Evolutionary conservation across 129 eudicot genomes (phyloP), one percentile per base, ranked within the genome.

Genomic region (Rutidosis leptorrhynchoides): DNA sequence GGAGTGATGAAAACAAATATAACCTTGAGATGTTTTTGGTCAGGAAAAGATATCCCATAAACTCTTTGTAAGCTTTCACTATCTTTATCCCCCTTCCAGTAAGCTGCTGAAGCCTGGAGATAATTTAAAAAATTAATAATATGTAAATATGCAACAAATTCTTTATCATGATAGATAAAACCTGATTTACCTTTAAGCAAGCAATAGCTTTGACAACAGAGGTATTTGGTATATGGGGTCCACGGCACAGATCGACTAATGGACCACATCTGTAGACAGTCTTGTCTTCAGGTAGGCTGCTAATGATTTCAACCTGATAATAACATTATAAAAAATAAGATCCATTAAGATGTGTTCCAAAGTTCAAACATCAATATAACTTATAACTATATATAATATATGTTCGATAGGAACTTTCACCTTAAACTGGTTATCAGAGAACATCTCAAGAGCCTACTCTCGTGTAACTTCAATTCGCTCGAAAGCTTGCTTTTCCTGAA

Each of bases 201-300:
- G 80, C 67, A 74, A 94, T 77, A 48, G 96, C 96, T 76, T 94
- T 94, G 19, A 84, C 96, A 82, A 89, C 89, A 54, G 96, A 81
- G 3, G 96, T 94, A 73, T 89, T 86, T 51, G 96, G 96, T 66
- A 94, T 94, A 77, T 94, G 99, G 6, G 99, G 99, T 15, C 99
- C 99, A 78, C 99, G 96, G 48, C 99, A 94, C 64, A 93, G 63
- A 75, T 94, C 99, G 70, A 94, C 96, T 73, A 94, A 82, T 5
- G 99, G 95, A 24, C 96, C 99, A 89, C 99, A 94, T 70, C 96
- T 84, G 71, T 94, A 94, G 56, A 94, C 99, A 37, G 95, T 83
- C 63, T 94, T 84, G 74, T 89, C 99, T 68, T 74, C 95, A 5
- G 99, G 99, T 75, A 94, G 71, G 71, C 83, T 92, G n/a, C 81